phyloP scores from a whole-genome alignment of 1,284 basidiomycete species.

The Xanthoconium separans region DNA sequence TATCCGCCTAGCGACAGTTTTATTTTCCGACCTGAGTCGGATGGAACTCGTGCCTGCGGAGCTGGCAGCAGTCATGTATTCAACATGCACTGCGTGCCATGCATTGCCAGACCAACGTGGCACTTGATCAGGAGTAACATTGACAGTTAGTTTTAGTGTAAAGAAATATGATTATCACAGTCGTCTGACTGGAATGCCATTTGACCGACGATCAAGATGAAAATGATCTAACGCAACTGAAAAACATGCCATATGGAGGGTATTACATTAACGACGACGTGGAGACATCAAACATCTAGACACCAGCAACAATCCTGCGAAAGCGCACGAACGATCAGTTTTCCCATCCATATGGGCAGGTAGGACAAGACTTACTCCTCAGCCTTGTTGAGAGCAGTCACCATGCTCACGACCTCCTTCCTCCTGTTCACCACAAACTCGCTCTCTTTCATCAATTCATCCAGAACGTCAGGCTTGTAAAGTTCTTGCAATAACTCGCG shows the following conservation, averaged over 20 bases:
- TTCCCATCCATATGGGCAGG: background rate
- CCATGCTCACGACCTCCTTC: constrained; percentile 89
- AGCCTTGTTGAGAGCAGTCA: constrained; percentile 86
- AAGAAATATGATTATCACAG: too few species aligned
- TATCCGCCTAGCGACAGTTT: too few species aligned
- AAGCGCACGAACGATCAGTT: constrained; percentile 8
- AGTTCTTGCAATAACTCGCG: constrained; percentile 85
- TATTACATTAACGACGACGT: constrained; percentile 28
- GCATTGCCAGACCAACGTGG: too few species aligned
- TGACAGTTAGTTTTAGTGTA: too few species aligned
- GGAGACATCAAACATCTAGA: constrained; percentile 25
- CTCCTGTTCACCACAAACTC: constrained; percentile 81
- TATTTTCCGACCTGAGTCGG: too few species aligned
- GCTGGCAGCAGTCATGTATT: too few species aligned
- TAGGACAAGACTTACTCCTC: constrained; percentile 67
- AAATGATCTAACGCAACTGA: constrained; percentile 18
- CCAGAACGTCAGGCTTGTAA: constrained; percentile 90
- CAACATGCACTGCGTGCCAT: too few species aligned
- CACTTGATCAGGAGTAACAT: too few species aligned
- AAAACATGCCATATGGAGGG: constrained; percentile 26
- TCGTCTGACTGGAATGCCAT: too few species aligned
- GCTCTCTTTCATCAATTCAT: constrained; percentile 91
- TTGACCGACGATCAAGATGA: background rate
- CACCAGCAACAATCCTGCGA: constrained; percentile 32
- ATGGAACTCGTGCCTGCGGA: too few species aligned